Conservation (phyloP, 805 yeast genomes). For the Saccharomycopsis capsularis region DNA sequence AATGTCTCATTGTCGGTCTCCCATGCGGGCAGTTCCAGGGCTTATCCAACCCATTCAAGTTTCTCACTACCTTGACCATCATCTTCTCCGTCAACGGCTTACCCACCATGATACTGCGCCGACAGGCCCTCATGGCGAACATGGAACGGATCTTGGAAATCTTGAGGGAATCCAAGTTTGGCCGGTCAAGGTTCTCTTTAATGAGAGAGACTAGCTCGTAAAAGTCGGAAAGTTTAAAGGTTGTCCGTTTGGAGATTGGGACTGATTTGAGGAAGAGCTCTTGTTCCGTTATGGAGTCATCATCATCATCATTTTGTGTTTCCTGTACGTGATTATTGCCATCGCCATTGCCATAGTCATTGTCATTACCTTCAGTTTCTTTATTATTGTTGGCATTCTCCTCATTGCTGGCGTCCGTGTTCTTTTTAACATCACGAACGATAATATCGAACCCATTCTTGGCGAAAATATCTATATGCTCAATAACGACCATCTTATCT, state of each 20-base stretch:
- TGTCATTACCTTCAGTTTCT: not conserved
- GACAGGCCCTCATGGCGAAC: slow-evolving; percentile 93
- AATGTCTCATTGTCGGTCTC: slow-evolving; percentile 91
- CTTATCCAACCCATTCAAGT: slow-evolving; percentile 66
- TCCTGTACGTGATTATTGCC: too few species aligned
- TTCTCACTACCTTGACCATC: slow-evolving; percentile 63
- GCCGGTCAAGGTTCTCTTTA: slow-evolving; percentile 43
- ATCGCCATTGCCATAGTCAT: slow-evolving; percentile 5
- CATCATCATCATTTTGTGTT: slow-evolving; percentile 7
- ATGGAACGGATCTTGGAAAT: slow-evolving; percentile 76
- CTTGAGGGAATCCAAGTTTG: slow-evolving; percentile 31
- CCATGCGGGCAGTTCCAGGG: slow-evolving; percentile 99
- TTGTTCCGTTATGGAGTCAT: slow-evolving; percentile 40
- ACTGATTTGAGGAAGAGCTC: slow-evolving; percentile 50
- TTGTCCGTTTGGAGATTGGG: slow-evolving; percentile 66
- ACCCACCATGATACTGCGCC: slow-evolving; percentile 93
- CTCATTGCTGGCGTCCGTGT: slow-evolving; percentile 1
- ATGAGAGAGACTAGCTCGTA: slow-evolving; percentile 68
- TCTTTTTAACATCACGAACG: slow-evolving; percentile 38
- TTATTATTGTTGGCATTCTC: not conserved
- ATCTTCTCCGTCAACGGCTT: slow-evolving; percentile 47
- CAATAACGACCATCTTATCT: slow-evolving; percentile 69
- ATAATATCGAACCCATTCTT: slow-evolving; percentile 71
- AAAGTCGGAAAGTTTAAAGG: slow-evolving; percentile 54
- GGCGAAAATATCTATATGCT: slow-evolving; percentile 48